Conservation (phyloP, 495 filamentous ascomycete species). For the Aspergillus affinis region DNA sequence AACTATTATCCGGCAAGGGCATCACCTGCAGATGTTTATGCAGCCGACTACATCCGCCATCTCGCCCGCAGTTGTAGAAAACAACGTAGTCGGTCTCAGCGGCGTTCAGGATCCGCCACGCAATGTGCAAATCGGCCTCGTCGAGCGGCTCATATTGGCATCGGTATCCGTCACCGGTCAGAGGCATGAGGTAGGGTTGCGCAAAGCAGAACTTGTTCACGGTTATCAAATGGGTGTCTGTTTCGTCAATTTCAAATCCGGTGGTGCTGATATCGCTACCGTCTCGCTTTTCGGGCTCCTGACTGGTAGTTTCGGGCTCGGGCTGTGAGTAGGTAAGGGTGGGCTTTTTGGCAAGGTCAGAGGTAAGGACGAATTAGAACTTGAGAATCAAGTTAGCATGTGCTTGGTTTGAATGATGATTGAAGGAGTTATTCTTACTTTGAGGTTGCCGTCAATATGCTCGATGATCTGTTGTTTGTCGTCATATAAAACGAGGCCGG, state of each 20-base stretch:
- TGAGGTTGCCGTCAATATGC: constrained; percentile 7
- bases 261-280: constrained; percentile 5
- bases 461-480: constrained; percentile 6
- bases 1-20: constrained; percentile 20
- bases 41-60: constrained; percentile 38
- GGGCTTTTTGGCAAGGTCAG: constrained; percentile 5
- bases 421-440: neutral
- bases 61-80: constrained; percentile 39
- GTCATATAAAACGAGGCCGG: constrained; percentile 4
- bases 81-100: constrained; percentile 18
- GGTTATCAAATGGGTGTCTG: constrained; percentile 32
- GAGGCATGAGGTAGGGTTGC: constrained; percentile 38
- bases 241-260: neutral
- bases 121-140: constrained; percentile 20
- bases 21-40: constrained; percentile 49
- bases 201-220: constrained; percentile 43
- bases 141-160: constrained; percentile 33
- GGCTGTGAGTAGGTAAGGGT: neutral
- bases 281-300: constrained; percentile 1
- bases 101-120: constrained; percentile 18
- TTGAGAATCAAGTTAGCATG: neutral
- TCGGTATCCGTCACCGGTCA: constrained; percentile 37
- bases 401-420: neutral
- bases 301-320: neutral
- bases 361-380: constrained; percentile 9